phyloP scores from a whole-genome alignment of 2,329 filamentous ascomycete genomes.

The Beauveria australis region DNA sequence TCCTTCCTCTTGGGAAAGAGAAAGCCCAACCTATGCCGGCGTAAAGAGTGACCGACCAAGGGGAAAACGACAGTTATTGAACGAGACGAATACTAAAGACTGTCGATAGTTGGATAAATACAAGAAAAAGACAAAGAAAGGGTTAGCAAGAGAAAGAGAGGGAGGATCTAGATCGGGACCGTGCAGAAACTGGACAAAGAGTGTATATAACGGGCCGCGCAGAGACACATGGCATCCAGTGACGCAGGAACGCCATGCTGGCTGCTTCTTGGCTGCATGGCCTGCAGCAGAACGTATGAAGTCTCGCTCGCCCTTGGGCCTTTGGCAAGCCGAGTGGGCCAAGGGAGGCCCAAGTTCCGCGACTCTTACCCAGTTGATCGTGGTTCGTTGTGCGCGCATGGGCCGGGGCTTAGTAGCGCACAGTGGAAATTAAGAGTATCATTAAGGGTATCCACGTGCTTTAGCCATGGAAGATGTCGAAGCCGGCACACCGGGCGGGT shows the following conservation, averaged over 20 bases:
- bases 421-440: slow-evolving; percentile 12
- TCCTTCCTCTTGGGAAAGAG: background rate
- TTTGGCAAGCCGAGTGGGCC: slow-evolving; percentile 7
- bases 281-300: background rate
- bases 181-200: background rate
- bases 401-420: slow-evolving; percentile 3
- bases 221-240: background rate
- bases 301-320: background rate
- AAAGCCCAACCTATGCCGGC: slow-evolving; percentile 12
- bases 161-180: background rate
- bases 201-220: slow-evolving; percentile 9
- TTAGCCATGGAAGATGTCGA: background rate
- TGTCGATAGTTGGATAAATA: slow-evolving; percentile 11
- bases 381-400: background rate
- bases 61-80: slow-evolving; percentile 1
- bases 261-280: background rate
- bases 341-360: slow-evolving; percentile 7
- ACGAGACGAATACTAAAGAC: slow-evolving; percentile 10
- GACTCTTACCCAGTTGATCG: background rate
- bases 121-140: slow-evolving; percentile 4
- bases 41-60: slow-evolving; percentile 20
- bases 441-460: background rate
- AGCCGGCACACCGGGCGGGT: background rate
- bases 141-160: background rate
- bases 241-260: background rate